Evolutionary conservation across 495 filamentous ascomycete genomes (phyloP).

Genomic region (Glutinoglossum americanum): DNA sequence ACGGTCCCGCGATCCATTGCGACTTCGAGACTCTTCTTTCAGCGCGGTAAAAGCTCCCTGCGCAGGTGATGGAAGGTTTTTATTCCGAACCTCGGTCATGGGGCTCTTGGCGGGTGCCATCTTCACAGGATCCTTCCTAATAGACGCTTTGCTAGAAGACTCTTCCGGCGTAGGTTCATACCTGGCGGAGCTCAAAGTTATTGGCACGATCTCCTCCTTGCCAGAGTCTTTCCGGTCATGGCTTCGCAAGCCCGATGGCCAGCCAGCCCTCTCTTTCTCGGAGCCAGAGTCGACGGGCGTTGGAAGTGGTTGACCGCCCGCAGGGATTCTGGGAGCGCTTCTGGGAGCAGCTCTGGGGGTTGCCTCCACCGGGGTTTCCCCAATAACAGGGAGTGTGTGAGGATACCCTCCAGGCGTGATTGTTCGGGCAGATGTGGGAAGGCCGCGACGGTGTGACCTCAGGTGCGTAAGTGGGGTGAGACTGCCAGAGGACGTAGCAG

Average conservation of each 20-base stretch:
- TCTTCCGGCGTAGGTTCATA: slow-evolving; percentile 6
- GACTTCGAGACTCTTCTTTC: slow-evolving; percentile 28
- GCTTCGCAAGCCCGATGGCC: not conserved
- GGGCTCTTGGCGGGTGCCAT: slow-evolving; percentile 22
- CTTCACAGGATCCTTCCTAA: not conserved
- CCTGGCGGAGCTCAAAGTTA: slow-evolving; percentile 10
- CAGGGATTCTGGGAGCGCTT: not conserved
- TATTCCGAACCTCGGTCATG: slow-evolving; percentile 24
- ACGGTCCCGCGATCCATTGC: slow-evolving; percentile 55
- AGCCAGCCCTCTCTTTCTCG: slow-evolving; percentile 20
- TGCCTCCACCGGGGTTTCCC: slow-evolving; percentile 45
- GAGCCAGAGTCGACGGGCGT: slow-evolving; percentile 27
- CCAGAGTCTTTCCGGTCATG: not conserved
- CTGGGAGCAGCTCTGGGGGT: slow-evolving; percentile 19
- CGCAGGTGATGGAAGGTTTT: slow-evolving; percentile 38
- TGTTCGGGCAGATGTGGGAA: slow-evolving; percentile 52
- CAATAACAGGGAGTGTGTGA: slow-evolving; percentile 61
- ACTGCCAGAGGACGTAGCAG: slow-evolving; percentile 49
- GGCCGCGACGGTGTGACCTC: slow-evolving; percentile 4
- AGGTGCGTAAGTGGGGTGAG: slow-evolving; percentile 16
- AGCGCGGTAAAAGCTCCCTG: slow-evolving; percentile 14
- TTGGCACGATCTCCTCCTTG: not conserved
- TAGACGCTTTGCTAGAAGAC: not conserved
- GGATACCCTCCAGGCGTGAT: slow-evolving; percentile 48
- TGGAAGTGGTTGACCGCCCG: slow-evolving; percentile 13